Evolutionary conservation across 495 filamentous ascomycete genomes (phyloP), one percentile per base, ranked within the genome.

Genomic region (Xanthoparmelia taractica): DNA sequence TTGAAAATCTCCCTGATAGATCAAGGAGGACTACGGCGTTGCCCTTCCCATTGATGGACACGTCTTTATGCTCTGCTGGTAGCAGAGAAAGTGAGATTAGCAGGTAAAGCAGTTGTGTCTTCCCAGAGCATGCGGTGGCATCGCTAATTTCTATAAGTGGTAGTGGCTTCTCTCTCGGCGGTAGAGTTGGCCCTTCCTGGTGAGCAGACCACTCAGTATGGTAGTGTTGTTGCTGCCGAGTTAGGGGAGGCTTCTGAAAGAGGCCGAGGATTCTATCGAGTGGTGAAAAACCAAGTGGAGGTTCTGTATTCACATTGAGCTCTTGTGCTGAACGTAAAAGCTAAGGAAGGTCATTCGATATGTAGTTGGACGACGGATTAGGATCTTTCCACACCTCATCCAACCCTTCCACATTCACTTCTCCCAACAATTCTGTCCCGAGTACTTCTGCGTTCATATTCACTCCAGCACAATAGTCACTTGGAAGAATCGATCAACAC

Each of bases 11-110:
- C 47, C 79, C 78, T 50, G 90, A 85, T 0, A 85, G 77, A 67
- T 96, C 92, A 31, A 96, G 69, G 36, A 92, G 75, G 6, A 87
- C 79, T 4, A 92, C 79, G 3, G 88, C 79, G 23, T 82, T 80
- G 31, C 74, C 71, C 36, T 81, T 78, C n/a, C 84, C 85, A 40
- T 68, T 62, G 6, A 80, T 57, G 7, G 60, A 27, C 27, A 72
- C 58, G n/a, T 68, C 71, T 4, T 73, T 64, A 54, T 72, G 69
- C 4, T 72, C 70, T 2, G 73, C 47, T 2, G 87, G 81, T 12
- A 94, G 75, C 17, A 89, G 74, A 0, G 83, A 80, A 4, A 79
- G 73, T 13, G 85, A 75, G 7, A 87, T 74, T 10, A 88, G 68
- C 69, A 89, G 86, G 65, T 96, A 84, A 7, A 96, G 74, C 0